Evolutionary conservation across 2,329 filamentous ascomycete species (phyloP), one percentile per base, ranked within the genome.

Genomic region (Trichoderma guizhouense): DNA sequence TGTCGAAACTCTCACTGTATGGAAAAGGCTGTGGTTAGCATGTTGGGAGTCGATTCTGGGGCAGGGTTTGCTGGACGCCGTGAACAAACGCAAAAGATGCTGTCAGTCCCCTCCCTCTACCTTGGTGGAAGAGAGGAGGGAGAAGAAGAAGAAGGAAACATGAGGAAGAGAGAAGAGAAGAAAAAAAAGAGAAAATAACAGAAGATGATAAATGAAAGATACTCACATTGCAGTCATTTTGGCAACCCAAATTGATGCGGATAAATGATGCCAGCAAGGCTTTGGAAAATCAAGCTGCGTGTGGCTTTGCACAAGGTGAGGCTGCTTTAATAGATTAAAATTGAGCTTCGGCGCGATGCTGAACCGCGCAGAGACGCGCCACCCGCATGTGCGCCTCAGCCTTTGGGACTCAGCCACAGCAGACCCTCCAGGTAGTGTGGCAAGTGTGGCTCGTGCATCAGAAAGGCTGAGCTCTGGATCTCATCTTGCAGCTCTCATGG

Each of bases 1-100:
- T 94, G 81, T 98, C 95, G 84, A 99, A 99, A 80, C 92, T 96
- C 89, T 99, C 96, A 77, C 89, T 91, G 73, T 11, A 64, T 32
- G 12, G 32, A 1, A 21, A n/a, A 21, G 21, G 43, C 24, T 30
- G 43, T n/a, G 8, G 11, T 61, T 34, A 71, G 58, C 21, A 64
- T 28, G n/a, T 6, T 9, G 34, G n/a, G n/a, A 7, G 8, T 8
- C 7, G 21, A n/a, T 26, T 7, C 18, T n/a, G 24, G 34, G 3
- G 14, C 12, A 32, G 24, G 14, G 5, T 55, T 24, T 51, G 53
- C 18, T 47, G 55, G 55, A 51, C 34, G 24, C 15, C 12, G 26
- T 51, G 66, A 51, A 28, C 65, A 47, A 61, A 34, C 55, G 26
- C 2, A 39, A 28, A 6, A 3, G 28, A 24, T 18, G 65, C 14